These are phyloP conservation scores for Colletotrichum kahawae DNA, from an alignment of 2,329 filamentous ascomycete species.

Conservation along the genomic window DNA sequence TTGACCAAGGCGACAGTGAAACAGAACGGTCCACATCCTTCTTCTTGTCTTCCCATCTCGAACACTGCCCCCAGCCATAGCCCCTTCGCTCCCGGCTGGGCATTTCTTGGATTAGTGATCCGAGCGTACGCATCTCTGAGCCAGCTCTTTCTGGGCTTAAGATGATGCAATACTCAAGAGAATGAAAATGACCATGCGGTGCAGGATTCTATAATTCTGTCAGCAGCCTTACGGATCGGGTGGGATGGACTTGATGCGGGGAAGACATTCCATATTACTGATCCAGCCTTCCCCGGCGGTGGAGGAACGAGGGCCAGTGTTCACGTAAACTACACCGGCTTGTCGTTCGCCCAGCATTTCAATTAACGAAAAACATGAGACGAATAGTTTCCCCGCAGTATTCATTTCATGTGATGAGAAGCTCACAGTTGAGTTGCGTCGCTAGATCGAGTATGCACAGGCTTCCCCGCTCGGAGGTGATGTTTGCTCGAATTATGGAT, in stretches of 20 bases:
- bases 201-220: background rate
- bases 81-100: background rate
- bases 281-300: background rate
- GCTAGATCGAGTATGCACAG: background rate
- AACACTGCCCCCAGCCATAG: background rate
- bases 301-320: background rate
- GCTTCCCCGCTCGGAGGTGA: background rate
- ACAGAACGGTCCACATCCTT: background rate
- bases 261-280: background rate
- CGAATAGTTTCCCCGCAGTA: background rate
- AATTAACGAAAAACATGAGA: background rate
- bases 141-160: background rate
- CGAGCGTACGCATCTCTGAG: background rate
- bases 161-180: background rate
- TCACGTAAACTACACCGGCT: background rate
- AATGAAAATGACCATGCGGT: background rate
- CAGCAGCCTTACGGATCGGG: background rate
- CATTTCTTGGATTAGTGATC: background rate
- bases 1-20: background rate
- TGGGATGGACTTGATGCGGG: background rate
- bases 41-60: background rate
- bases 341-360: background rate
- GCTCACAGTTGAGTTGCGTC: accelerated
- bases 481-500: background rate
- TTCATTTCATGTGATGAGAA: background rate